Evolutionary conservation across 306 rosid genomes (phyloP), one percentile per base, ranked within the genome.

Genomic region (Malus orientalis): DNA sequence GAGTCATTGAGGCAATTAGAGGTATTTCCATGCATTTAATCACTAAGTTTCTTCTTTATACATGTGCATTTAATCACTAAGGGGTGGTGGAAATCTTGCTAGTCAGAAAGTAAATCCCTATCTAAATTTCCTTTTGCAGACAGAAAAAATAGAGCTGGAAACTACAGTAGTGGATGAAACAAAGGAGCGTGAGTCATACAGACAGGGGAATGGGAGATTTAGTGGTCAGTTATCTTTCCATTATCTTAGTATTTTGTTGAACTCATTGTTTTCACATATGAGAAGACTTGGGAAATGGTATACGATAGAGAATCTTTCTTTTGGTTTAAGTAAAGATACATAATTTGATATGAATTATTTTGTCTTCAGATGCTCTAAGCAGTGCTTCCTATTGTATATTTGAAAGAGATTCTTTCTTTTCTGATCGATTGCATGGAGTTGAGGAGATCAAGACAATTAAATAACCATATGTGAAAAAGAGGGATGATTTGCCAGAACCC

Each of bases 91-190:
- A 42, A 38, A 6, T 32, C 29, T 74, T 74, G 40, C 38, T 58
- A 9, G 11, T 20, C 11, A 22, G 51, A 74, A 74, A 61, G 45
- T 61, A 10, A 62, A 45, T 6, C 32, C 70, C 77, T 40, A 40
- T 71, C 51, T 8, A 55, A 70, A 74, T 71, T 42, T 74, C 67
- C 65, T 70, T 79, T 64, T 76, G 86, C 88, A 95, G 99, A 85
- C 97, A 0, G 97, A 95, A 88, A 95, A 95, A 87, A 92, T 95
- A 82, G 98, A 95, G 91, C 80, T 95, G 88, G 99, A 95, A 92
- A 78, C 99, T 76, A 92, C 97, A 74, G 99, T 95, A 36, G 96
- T 95, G 70, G 99, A 95, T 80, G 99, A 95, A 91, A 95, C 99
- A 66, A 95, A 95, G 89, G 99, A 92, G 75, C 97, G 97, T 4